These are phyloP conservation scores for Coemansia sp. DNA, from an alignment of 192 early-diverging fungal species.

Conservation along the genomic window DNA sequence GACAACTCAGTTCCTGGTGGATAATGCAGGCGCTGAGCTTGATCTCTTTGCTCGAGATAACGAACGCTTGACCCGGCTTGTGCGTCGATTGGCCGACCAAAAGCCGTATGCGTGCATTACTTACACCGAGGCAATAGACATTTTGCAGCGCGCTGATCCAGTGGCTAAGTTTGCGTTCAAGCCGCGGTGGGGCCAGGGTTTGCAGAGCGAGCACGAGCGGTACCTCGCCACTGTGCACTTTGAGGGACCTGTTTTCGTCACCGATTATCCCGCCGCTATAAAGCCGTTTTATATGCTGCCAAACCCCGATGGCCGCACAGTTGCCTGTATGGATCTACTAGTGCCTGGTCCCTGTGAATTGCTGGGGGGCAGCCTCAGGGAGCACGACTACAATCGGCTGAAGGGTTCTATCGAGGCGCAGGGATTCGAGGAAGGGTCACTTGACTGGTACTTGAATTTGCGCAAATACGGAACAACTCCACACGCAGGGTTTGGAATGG, in stretches of 20 bases:
- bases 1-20: constrained; percentile 58
- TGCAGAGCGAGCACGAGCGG: constrained; percentile 88
- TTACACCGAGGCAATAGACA: constrained; percentile 77
- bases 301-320: constrained; percentile 61
- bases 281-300: constrained; percentile 92
- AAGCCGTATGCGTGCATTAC: constrained; percentile 66
- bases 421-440: constrained; percentile 63
- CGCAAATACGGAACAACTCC: constrained; percentile 80
- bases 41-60: constrained; percentile 61
- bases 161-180: constrained; percentile 60
- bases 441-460: constrained; percentile 85
- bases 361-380: constrained; percentile 81
- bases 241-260: constrained; percentile 82
- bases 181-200: constrained; percentile 67
- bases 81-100: constrained; percentile 18
- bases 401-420: constrained; percentile 53
- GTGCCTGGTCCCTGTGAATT: constrained; percentile 84
- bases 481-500: constrained; percentile 90
- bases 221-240: constrained; percentile 67
- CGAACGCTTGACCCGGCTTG: constrained; percentile 47
- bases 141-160: constrained; percentile 58
- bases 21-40: constrained; percentile 49
- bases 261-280: constrained; percentile 74
- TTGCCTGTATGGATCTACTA: constrained; percentile 81
- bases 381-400: constrained; percentile 63